Evolutionary conservation across 768 basidiomycete genomes (phyloP), one percentile per base, ranked within the genome.

Genomic region (Mrakia gelida): DNA sequence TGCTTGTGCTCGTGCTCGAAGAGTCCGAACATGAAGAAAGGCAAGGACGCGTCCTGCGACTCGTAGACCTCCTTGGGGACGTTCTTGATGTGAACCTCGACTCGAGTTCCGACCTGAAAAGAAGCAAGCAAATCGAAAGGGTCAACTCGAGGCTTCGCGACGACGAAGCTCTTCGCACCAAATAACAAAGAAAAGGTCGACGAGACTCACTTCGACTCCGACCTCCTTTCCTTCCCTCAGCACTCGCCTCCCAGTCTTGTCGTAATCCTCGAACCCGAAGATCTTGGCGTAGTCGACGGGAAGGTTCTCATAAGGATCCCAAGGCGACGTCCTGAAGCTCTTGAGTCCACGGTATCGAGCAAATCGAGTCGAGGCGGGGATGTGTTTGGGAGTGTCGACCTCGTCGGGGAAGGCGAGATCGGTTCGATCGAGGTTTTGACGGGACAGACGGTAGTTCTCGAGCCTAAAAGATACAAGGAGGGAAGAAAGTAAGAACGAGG

Each of bases 241-340:
- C 18, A 90, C 90, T 73, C 89, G 86, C 78, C 90, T 87, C 75
- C 88, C 88, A 8, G 94, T 97, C 28, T 91, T 88, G 83, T 90
- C 92, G 86, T 92, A 97, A 81, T 95, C 93, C 85, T 98, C 95
- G 82, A 98, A 97, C 83, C 95, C 93, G 86, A 98, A 99, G 81
- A 98, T 96, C 61, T 92, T 88, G 3, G 92, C 94, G 82, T 98
- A 98, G 83, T 99, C 95, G 71, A 91, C 86, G 18, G 96, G 96
- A 16, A 99, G 87, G 82, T 95, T 95, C 85, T 99, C 96, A 81
- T 92, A 98, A 11, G 96, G 91, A 83, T 98, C 97, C 97, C 96
- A 99, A 54, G 93, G 93, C 83, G 93, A 95, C 9, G 96, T 98
- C 54, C 96, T 87, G 88, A 99, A 93, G 21, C 92, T 94, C 68